These are phyloP conservation scores for Microbotryomycetes sp. DNA, from an alignment of 1,284 basidiomycete genomes.

Conservation along the genomic window DNA sequence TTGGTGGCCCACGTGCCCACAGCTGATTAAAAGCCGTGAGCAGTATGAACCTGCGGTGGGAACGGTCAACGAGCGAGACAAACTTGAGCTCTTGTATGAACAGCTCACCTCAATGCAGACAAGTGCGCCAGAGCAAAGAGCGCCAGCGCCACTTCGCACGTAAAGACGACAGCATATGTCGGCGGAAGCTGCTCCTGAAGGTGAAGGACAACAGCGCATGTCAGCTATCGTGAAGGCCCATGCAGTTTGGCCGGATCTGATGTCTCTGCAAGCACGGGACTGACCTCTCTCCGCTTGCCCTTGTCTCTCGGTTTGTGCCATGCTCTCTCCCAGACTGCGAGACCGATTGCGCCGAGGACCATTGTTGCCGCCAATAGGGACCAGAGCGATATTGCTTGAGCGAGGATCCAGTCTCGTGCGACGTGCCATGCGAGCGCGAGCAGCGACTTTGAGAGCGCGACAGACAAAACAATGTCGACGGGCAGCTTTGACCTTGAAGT, in stretches of 20 bases:
- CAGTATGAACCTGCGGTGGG: constrained; percentile 19
- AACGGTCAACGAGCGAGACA: not conserved
- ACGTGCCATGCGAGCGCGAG: constrained; percentile 31
- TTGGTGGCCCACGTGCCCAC: constrained; percentile 24
- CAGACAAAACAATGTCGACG: constrained; percentile 28
- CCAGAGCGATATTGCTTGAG: constrained; percentile 11
- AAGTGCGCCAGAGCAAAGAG: constrained; percentile 14
- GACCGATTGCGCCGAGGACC: constrained; percentile 7
- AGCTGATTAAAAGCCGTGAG: constrained; percentile 22
- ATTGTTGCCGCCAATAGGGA: constrained; percentile 15
- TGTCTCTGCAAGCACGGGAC: not conserved
- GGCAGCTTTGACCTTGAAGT: constrained; percentile 15
- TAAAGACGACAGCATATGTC: constrained; percentile 18
- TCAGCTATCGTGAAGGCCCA: not conserved
- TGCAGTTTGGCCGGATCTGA: not conserved
- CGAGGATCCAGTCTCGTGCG: constrained; percentile 31
- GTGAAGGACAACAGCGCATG: not conserved
- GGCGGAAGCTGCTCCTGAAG: constrained; percentile 13
- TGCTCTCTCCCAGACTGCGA: constrained; percentile 16
- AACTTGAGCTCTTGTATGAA: not conserved
- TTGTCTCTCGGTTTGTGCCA: constrained; percentile 9
- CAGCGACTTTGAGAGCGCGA: constrained; percentile 31
- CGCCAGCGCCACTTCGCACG: constrained; percentile 12
- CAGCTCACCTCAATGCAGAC: constrained; percentile 11
- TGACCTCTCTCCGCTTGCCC: constrained; percentile 18